A percentile compares a stretch with the other conserved stretches of the same genome.
Conservation (phyloP, 306 rosid species). For the Delonix regia region DNA sequence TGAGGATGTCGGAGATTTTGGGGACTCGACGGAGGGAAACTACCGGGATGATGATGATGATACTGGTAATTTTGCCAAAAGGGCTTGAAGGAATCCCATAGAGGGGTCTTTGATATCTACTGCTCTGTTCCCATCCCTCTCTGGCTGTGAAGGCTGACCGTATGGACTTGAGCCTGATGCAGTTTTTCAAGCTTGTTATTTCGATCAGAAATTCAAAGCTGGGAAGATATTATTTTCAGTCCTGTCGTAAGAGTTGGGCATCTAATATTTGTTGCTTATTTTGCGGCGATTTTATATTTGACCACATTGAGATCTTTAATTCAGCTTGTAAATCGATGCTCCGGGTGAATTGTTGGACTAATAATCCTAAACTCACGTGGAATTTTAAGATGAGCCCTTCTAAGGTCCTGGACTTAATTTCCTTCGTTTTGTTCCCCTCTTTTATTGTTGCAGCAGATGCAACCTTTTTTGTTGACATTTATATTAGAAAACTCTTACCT, state of each 20-base stretch:
- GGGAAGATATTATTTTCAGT: slow-evolving; percentile 27
- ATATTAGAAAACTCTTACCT: too few relatives aligned
- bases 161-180: slow-evolving; percentile 30
- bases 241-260: neutral
- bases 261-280: slow-evolving; percentile 33
- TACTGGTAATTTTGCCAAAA: slow-evolving; percentile 55
- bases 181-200: slow-evolving; percentile 35
- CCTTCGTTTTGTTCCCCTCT: neutral
- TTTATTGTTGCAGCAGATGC: neutral
- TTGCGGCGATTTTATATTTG: slow-evolving; percentile 32
- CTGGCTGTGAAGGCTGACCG: slow-evolving; percentile 1
- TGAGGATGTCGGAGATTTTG: slow-evolving; percentile 39
- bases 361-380: slow-evolving; percentile 15
- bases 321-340: slow-evolving; percentile 36
- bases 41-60: slow-evolving; percentile 55
- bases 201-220: slow-evolving; percentile 26
- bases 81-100: slow-evolving; percentile 57
- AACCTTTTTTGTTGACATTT: neutral
- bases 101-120: slow-evolving; percentile 20
- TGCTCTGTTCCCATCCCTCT: slow-evolving; percentile 19
- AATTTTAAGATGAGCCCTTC: neutral
- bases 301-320: slow-evolving; percentile 26
- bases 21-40: slow-evolving; percentile 47
- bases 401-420: neutral
- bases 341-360: slow-evolving; percentile 31